These are phyloP conservation scores for Discostella pseudostelligera DNA, from an alignment of 108 stramenopile species.

Conservation along the genomic window DNA sequence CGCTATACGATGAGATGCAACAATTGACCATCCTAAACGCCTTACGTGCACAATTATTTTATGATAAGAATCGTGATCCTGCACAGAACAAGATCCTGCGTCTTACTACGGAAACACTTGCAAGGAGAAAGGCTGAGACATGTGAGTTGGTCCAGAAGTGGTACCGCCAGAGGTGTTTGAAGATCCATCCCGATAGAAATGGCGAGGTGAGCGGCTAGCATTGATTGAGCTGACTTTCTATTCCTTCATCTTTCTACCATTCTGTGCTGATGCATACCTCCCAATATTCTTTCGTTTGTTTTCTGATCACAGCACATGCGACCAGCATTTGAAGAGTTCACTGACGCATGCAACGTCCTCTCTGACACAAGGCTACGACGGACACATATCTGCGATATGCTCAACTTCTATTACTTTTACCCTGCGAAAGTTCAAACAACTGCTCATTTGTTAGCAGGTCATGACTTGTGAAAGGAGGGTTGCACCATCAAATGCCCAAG, in stretches of 20 bases:
- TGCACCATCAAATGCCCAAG: constrained; percentile 28
- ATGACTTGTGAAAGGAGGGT: constrained; percentile 34
- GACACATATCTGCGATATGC: constrained; percentile 31
- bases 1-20: constrained; percentile 27
- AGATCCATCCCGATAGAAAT: constrained; percentile 45
- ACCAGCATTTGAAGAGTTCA: constrained; percentile 36
- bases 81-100: constrained; percentile 10
- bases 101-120: constrained; percentile 20
- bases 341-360: constrained; percentile 33
- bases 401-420: constrained; percentile 10
- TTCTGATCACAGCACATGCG: constrained; percentile 7
- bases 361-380: constrained; percentile 13
- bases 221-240: too few relatives aligned
- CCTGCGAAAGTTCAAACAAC: neutral
- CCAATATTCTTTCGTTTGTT: neutral
- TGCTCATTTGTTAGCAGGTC: constrained; percentile 1
- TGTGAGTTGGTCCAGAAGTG: constrained; percentile 25
- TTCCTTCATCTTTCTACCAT: too few relatives aligned
- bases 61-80: constrained; percentile 6
- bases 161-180: constrained; percentile 32
- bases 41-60: constrained; percentile 7
- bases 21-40: constrained; percentile 17
- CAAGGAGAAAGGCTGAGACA: neutral
- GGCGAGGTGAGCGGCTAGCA: constrained; percentile 23
- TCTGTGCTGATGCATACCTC: too few relatives aligned